Evolutionary conservation across 2,329 filamentous ascomycete genomes (phyloP).

Genomic region (Sporothrix globosa): DNA sequence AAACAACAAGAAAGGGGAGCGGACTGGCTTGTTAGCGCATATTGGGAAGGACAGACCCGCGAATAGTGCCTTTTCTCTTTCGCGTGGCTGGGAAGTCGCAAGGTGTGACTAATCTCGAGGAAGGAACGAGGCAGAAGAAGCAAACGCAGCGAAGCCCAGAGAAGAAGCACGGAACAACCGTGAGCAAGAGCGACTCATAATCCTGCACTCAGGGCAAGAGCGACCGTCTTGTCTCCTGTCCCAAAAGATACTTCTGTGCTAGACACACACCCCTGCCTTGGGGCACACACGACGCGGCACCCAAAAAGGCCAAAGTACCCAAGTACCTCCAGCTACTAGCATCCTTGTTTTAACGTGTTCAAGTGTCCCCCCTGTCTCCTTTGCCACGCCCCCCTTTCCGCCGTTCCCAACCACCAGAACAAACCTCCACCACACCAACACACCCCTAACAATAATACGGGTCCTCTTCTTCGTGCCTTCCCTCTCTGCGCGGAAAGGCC

Average conservation of each 20-base stretch:
- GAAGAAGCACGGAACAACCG: not conserved
- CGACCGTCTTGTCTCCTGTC: not conserved
- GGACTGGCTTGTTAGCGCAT: constrained; percentile 26
- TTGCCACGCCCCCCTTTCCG: constrained; percentile 21
- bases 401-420: constrained; percentile 16
- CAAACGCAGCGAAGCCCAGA: constrained; percentile 18
- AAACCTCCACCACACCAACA: not conserved
- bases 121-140: constrained; percentile 22
- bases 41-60: constrained; percentile 28
- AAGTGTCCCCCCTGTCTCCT: not conserved
- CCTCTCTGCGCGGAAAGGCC: constrained; percentile 17
- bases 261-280: constrained; percentile 37
- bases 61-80: constrained; percentile 23
- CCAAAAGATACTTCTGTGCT: constrained; percentile 34
- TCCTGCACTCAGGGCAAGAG: not conserved
- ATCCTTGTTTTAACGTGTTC: constrained; percentile 33
- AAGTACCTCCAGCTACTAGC: constrained; percentile 31
- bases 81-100: constrained; percentile 25
- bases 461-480: constrained; percentile 26
- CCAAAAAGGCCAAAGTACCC: constrained; percentile 21
- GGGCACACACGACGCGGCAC: constrained; percentile 16
- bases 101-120: constrained; percentile 36
- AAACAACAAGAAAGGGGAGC: constrained; percentile 7
- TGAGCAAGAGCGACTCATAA: not conserved
- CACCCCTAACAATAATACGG: constrained; percentile 16